Conservation (phyloP, 75 land plant genomes). For the Gnetum montanum region DNA sequence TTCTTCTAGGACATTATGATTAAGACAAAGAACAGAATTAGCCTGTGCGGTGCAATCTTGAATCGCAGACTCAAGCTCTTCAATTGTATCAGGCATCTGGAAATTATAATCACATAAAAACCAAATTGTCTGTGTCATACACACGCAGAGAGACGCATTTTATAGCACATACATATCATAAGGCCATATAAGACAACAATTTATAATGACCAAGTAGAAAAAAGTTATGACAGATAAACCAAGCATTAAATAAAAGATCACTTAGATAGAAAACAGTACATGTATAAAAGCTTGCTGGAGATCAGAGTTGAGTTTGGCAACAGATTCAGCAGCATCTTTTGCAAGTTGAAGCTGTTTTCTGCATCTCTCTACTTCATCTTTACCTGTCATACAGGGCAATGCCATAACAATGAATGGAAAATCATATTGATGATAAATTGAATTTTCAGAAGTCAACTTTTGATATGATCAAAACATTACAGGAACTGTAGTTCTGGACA, state of each 20-base stretch:
- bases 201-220: too few relatives aligned
- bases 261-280: conserved; percentile 30
- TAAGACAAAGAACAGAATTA: conserved; percentile 75
- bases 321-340: conserved; percentile 65
- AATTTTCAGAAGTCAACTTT: too few relatives aligned
- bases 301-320: conserved; percentile 66
- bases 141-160: too few relatives aligned
- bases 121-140: too few relatives aligned
- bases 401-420: too few relatives aligned
- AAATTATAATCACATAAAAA: not conserved
- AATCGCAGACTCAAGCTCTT: conserved; percentile 89
- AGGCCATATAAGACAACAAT: too few relatives aligned
- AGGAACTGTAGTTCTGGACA: too few relatives aligned
- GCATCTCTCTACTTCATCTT: conserved; percentile 36
- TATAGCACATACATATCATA: too few relatives aligned
- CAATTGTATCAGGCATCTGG: conserved; percentile 94
- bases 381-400: conserved; percentile 28
- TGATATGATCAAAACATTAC: too few relatives aligned
- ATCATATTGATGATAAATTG: not conserved
- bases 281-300: conserved; percentile 56
- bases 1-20: conserved; percentile 73
- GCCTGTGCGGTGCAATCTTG: conserved; percentile 68
- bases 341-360: conserved; percentile 33
- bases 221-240: too few relatives aligned
- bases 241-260: too few relatives aligned